phyloP scores from a whole-genome alignment of 2,329 filamentous ascomycete genomes.

The Paraconiothyrium sp. region DNA sequence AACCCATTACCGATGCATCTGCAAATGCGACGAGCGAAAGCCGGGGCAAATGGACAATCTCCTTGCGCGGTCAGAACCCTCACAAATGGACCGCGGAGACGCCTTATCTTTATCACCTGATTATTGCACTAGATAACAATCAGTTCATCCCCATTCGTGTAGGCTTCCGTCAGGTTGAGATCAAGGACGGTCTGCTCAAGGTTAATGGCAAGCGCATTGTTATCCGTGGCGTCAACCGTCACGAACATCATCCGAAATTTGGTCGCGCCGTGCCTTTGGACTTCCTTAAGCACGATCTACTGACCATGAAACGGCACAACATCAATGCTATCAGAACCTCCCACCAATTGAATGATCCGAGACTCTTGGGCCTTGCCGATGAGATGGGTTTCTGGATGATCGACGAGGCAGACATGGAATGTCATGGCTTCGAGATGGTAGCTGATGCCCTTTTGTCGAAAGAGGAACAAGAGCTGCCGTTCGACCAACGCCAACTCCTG shows the following conservation, averaged over 20 bases:
- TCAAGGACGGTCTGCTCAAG: slow-evolving; percentile 67
- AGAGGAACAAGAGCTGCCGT: slow-evolving; percentile 58
- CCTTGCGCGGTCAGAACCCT: slow-evolving; percentile 58
- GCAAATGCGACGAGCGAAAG: slow-evolving; percentile 17
- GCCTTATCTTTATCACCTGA: slow-evolving; percentile 67
- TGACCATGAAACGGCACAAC: slow-evolving; percentile 76
- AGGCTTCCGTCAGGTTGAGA: slow-evolving; percentile 72
- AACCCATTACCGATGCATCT: slow-evolving; percentile 17
- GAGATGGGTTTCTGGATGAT: slow-evolving; percentile 75
- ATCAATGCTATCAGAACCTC: slow-evolving; percentile 75
- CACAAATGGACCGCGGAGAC: slow-evolving; percentile 75
- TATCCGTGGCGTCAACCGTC: slow-evolving; percentile 72
- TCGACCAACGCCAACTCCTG: slow-evolving; percentile 68
- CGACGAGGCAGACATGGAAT: slow-evolving; percentile 63
- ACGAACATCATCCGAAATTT: slow-evolving; percentile 73
- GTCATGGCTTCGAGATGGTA: slow-evolving; percentile 55
- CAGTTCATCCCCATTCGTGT: slow-evolving; percentile 63
- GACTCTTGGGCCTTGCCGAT: slow-evolving; percentile 68
- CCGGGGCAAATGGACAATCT: slow-evolving; percentile 3
- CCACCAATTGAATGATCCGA: slow-evolving; percentile 73
- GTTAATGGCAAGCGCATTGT: slow-evolving; percentile 71
- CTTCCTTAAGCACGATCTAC: slow-evolving; percentile 68
- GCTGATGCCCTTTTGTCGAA: slow-evolving; percentile 37
- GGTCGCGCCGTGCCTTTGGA: slow-evolving; percentile 71
- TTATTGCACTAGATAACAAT: slow-evolving; percentile 53